Conservation (phyloP, 163 green algal genomes). For the Prototheca cutis region DNA sequence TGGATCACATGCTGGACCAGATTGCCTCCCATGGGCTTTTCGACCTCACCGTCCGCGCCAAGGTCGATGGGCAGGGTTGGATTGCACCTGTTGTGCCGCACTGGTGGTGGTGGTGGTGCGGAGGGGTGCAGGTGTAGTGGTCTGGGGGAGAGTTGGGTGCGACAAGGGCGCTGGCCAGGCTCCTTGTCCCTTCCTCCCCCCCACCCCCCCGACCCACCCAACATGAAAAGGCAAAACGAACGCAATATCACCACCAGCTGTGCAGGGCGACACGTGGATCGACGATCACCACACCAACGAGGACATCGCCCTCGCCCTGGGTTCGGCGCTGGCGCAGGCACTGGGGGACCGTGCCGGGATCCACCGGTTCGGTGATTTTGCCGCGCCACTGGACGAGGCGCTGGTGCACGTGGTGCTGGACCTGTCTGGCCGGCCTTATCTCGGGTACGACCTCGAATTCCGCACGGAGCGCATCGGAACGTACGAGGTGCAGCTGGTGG, state of each 20-base stretch:
- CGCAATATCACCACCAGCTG: background rate
- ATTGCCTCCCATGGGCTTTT: conserved; percentile 91
- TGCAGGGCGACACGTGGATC: conserved; percentile 87
- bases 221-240: background rate
- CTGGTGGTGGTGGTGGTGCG: background rate
- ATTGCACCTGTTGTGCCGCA: too few species aligned
- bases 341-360: conserved; percentile 91
- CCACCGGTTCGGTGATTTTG: conserved; percentile 91
- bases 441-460: conserved; percentile 72
- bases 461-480: conserved; percentile 83
- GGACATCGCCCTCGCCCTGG: conserved; percentile 85
- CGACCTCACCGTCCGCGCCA: conserved; percentile 64
- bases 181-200: too few species aligned
- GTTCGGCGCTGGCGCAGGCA: conserved; percentile 64
- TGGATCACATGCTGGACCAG: conserved; percentile 99
- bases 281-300: conserved; percentile 99
- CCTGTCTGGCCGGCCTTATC: conserved; percentile 82
- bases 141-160: too few species aligned
- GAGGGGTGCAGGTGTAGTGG: background rate
- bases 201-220: too few species aligned
- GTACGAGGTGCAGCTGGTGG: conserved; percentile 89
- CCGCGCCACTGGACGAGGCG: conserved; percentile 88
- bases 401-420: conserved; percentile 94
- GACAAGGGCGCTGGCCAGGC: too few species aligned
- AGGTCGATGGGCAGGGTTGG: conserved; percentile 8